A percentile compares a stretch with the other conserved stretches of the same genome.
phyloP scores from a whole-genome alignment of 1,284 basidiomycete species.

The Apiotrichum gamsii region DNA sequence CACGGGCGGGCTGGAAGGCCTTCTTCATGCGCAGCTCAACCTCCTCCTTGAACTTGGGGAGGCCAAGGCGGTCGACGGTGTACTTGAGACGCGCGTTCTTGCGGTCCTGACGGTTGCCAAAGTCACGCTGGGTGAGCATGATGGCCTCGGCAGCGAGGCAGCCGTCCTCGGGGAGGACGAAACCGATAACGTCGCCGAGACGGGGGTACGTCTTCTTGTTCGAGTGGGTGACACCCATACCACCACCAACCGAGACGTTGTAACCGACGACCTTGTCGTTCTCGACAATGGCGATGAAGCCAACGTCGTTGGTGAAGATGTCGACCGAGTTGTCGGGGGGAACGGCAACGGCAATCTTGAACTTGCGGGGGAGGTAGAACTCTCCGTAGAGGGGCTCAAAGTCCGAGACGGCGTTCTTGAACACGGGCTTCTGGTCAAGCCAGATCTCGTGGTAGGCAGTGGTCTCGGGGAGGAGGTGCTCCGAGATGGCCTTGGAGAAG shows the following conservation, averaged over 20 bases:
- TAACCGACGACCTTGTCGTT: constrained; percentile 73
- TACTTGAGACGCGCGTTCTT: constrained; percentile 93
- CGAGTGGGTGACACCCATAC: constrained; percentile 98
- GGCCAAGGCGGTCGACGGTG: constrained; percentile 90
- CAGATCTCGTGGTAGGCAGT: constrained; percentile 98
- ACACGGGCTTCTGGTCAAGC: constrained; percentile 92
- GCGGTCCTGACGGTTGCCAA: constrained; percentile 78
- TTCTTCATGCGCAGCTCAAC: constrained; percentile 87
- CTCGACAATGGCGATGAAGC: constrained; percentile 86
- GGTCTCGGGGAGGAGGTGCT: constrained; percentile 81
- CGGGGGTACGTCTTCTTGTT: constrained; percentile 99
- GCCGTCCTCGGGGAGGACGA: constrained; percentile 84
- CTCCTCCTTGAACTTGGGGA: constrained; percentile 77
- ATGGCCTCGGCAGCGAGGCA: constrained; percentile 82
- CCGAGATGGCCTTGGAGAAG: constrained; percentile 79
- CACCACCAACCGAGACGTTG: constrained; percentile 86
- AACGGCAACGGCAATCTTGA: constrained; percentile 95
- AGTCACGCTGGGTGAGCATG: constrained; percentile 90
- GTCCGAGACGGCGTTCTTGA: constrained; percentile 84
- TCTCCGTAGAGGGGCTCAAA: constrained; percentile 94
- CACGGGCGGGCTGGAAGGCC: constrained; percentile 62
- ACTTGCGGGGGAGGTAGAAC: constrained; percentile 96
- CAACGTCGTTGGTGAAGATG: constrained; percentile 90
- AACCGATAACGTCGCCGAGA: constrained; percentile 80
- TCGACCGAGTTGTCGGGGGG: constrained; percentile 97